Base-by-base conservation (phyloP, 306 rosid genomes). In the Prunus davidiana region DNA sequence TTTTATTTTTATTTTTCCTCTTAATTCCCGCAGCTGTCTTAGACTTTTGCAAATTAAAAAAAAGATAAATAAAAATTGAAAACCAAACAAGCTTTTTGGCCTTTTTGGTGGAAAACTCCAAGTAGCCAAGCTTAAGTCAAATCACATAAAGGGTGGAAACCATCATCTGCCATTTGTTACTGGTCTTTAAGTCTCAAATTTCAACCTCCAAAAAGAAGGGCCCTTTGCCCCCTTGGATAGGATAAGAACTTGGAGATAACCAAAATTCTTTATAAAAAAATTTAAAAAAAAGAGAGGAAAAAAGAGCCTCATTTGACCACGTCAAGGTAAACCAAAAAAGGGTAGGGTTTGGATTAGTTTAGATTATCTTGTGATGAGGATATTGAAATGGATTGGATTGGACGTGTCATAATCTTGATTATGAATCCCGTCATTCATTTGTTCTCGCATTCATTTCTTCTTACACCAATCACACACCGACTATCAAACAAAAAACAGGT, bases 121-220 rank as follows among this genome's bases (percentile, higher is more conserved):
- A 52, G 67, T 64, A 18, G 72, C 51, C 72, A 54, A 50, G n/a
- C 45, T 71, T 0, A 1, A 60, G 82, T 78, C 82, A 71, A 78
- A 62, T 62, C 75, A 71, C 51, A 8, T 12, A 47, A 74, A 20
- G 22, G 30, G 24, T 50, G 43, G 14, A 67, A 57, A 20, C 8
- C 15, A 5, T 6, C 22, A 55, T 3, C 9, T 32, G 14, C 16
- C 74, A 43, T 55, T 38, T 24, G 57, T 9, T 3, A 12, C 16
- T 32, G 56, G 19, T 27, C 49, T 63, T 73, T 0, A 13, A 6
- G 13, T 14, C n/a, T 13, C 5, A 45, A 12, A 32, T 34, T 72
- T 72, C 22, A 72, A 56, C 34, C 38, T 56, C 19, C 25, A 8
- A 38, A 20, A 72, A 72, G 3, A 28, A 25, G 5, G 15, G 25